Percentiles rank a stretch among this genome's conserved stretches.
phyloP scores from a whole-genome alignment of 345 rosid species.

The Hevea brasiliensis region DNA sequence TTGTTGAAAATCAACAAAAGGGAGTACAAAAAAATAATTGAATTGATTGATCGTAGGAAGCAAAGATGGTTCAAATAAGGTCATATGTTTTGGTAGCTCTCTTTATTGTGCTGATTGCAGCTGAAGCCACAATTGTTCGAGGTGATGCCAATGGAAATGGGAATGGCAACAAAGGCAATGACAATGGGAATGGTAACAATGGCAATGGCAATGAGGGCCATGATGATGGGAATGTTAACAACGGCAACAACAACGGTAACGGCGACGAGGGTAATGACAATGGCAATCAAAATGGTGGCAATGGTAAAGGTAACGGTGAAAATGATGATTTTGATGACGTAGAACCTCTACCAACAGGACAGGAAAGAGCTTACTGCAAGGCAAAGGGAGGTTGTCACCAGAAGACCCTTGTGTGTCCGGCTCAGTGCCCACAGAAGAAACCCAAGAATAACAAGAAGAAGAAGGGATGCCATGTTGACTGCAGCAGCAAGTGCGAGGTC shows the following conservation, averaged over 20 bases:
- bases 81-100: conserved; percentile 30
- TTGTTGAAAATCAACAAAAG: neutral
- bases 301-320: neutral
- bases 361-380: conserved; percentile 49
- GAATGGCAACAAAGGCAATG: conserved; percentile 11
- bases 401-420: conserved; percentile 56
- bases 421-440: conserved; percentile 67
- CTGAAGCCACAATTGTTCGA: conserved; percentile 28
- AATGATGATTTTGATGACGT: conserved; percentile 32
- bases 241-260: neutral
- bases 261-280: conserved; percentile 8
- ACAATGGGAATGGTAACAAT: neutral
- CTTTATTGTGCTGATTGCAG: conserved; percentile 40
- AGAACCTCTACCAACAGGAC: conserved; percentile 38
- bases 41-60: neutral
- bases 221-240: conserved; percentile 14
- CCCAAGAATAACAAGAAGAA: conserved; percentile 28
- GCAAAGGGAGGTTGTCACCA: conserved; percentile 39
- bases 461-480: conserved; percentile 70
- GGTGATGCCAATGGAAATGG: conserved; percentile 14
- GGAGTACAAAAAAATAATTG: no score
- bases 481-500: conserved; percentile 75
- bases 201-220: conserved; percentile 13
- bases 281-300: neutral
- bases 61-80: conserved; percentile 17